A percentile compares a stretch with the other conserved stretches of the same genome.
Evolutionary conservation across 106 monocot species (phyloP).

Genomic region (Dendrobium catenatum): DNA sequence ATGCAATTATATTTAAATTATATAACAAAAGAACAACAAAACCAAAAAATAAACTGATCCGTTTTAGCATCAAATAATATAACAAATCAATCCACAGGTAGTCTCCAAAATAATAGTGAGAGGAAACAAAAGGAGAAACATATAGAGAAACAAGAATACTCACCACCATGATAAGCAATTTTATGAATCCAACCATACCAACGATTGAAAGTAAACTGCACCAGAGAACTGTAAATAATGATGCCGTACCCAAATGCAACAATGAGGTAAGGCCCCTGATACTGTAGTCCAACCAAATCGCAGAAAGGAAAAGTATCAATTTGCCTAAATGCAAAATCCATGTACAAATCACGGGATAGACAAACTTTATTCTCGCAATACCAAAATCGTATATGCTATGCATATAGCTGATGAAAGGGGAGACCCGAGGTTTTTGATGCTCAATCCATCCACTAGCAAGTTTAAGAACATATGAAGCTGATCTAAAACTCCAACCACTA

Average conservation of each 20-base stretch:
- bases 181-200: slow-evolving; percentile 75
- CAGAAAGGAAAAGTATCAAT: slow-evolving; percentile 45
- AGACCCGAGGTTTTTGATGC: slow-evolving; percentile 53
- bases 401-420: slow-evolving; percentile 17
- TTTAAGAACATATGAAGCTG: slow-evolving; percentile 28
- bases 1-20: background rate
- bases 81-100: background rate
- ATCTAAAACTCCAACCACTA: slow-evolving; percentile 23
- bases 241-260: slow-evolving; percentile 68
- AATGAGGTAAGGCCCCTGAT: slow-evolving; percentile 81
- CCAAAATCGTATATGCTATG: slow-evolving; percentile 24
- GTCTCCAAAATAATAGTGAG: background rate
- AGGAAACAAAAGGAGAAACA: background rate
- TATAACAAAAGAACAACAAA: background rate
- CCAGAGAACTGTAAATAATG: slow-evolving; percentile 75
- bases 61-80: background rate
- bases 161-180: slow-evolving; percentile 61
- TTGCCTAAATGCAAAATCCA: slow-evolving; percentile 56
- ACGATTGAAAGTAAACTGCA: slow-evolving; percentile 60
- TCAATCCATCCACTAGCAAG: slow-evolving; percentile 42
- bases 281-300: slow-evolving; percentile 73
- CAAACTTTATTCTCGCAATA: slow-evolving; percentile 27
- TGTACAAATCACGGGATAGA: slow-evolving; percentile 43
- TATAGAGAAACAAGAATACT: background rate
- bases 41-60: background rate